A percentile compares a stretch with the other conserved stretches of the same genome.
Evolutionary conservation across 345 rosid species (phyloP).

Genomic region (Eucalyptus sideroxylon): DNA sequence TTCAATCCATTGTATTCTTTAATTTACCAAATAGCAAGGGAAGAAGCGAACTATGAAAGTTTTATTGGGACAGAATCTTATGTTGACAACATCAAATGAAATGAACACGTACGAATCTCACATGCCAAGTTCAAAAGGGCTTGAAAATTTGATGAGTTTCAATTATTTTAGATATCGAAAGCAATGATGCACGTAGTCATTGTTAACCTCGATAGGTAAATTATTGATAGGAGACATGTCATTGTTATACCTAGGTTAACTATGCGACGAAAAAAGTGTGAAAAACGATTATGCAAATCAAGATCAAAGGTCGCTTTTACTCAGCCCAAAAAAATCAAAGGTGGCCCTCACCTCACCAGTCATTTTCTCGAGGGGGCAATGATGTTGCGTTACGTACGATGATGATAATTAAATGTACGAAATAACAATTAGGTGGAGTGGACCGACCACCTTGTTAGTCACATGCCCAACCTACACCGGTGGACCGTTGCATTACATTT

Average conservation of each 20-base stretch:
- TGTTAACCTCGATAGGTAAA: neutral
- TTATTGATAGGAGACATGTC: neutral
- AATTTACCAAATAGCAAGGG: neutral
- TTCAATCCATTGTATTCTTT: neutral
- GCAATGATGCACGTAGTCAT: neutral
- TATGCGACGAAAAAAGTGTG: neutral
- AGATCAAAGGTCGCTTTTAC: neutral
- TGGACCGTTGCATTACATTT: neutral
- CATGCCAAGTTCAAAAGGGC: neutral
- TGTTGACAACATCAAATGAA: neutral
- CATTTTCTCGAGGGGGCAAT: neutral
- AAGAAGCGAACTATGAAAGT: neutral
- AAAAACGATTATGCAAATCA: neutral
- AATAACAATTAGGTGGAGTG: neutral
- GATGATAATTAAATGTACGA: neutral
- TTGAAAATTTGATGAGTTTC: neutral
- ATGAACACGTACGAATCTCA: rapidly evolving
- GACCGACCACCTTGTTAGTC: neutral
- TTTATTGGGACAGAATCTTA: neutral
- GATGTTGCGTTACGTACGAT: neutral
- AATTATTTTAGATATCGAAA: neutral
- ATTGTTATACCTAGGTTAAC: neutral
- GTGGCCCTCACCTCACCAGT: neutral
- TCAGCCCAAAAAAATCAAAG: neutral
- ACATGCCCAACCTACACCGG: neutral